phyloP scores from a whole-genome alignment of 352 stramenopile species.

The Nothophytophthora sp. region DNA sequence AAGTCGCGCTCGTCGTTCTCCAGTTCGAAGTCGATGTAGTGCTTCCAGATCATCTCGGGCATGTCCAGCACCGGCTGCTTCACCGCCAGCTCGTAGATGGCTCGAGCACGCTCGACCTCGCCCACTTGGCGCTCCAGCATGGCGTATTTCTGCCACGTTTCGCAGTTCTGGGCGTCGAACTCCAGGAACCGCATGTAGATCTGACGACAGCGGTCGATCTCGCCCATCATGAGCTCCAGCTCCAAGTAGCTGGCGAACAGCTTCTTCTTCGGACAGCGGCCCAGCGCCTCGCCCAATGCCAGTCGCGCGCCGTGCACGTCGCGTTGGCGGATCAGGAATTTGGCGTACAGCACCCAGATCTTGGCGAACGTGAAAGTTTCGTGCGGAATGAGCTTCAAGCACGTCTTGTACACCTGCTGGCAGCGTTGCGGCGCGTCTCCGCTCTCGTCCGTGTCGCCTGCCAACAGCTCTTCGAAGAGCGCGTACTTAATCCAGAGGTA shows the following conservation, averaged over 20 bases:
- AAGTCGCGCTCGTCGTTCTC: slow-evolving; percentile 79
- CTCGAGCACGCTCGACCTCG: slow-evolving; percentile 92
- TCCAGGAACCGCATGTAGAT: slow-evolving; percentile 89
- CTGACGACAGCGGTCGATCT: slow-evolving; percentile 96
- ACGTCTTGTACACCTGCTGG: slow-evolving; percentile 95
- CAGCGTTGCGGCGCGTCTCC: slow-evolving; percentile 60
- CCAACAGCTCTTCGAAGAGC: slow-evolving; percentile 96
- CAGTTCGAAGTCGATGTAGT: slow-evolving; percentile 99
- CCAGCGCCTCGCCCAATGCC: slow-evolving; percentile 94
- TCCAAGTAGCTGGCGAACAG: slow-evolving; percentile 94
- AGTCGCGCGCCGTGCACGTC: slow-evolving; percentile 92
- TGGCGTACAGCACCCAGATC: slow-evolving; percentile 97
- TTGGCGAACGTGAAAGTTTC: slow-evolving; percentile 98
- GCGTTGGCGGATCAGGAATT: slow-evolving; percentile 96
- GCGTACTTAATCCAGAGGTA: slow-evolving; percentile 99
- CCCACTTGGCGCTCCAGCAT: slow-evolving; percentile 96
- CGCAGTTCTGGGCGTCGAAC: slow-evolving; percentile 89
- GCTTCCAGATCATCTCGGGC: slow-evolving; percentile 99
- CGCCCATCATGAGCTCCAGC: slow-evolving; percentile 97
- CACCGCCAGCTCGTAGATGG: slow-evolving; percentile 97
- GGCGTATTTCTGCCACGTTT: slow-evolving; percentile 96
- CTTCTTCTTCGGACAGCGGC: slow-evolving; percentile 92
- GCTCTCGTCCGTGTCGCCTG: slow-evolving; percentile 52
- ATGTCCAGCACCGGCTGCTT: slow-evolving; percentile 96
- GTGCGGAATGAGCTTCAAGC: slow-evolving; percentile 94